Evolutionary conservation across 345 rosid species (phyloP).

Genomic region (Dipteronia sinensis): DNA sequence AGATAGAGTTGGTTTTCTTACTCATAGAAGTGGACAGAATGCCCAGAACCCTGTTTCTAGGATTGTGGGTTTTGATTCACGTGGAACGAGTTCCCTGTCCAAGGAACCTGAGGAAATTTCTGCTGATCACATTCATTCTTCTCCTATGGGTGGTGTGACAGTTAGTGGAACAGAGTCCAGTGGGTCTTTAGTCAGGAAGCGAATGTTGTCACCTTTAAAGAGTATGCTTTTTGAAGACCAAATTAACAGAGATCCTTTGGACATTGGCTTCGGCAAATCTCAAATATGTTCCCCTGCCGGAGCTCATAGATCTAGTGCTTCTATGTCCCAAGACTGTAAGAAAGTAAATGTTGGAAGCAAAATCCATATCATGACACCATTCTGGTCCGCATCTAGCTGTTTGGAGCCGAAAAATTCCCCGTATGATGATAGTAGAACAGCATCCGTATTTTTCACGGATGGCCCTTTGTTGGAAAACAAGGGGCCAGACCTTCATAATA

Average conservation of each 20-base stretch:
- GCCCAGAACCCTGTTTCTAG: conserved; percentile 59
- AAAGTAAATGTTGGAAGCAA: conserved; percentile 58
- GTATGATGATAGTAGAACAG: conserved; percentile 31
- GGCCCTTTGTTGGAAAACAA: conserved; percentile 70
- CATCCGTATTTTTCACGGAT: conserved; percentile 60
- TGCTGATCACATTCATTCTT: conserved; percentile 31
- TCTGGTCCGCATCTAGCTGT: conserved; percentile 46
- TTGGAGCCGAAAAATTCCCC: conserved; percentile 43
- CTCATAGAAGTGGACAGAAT: conserved; percentile 37
- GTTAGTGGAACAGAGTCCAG: conserved; percentile 49
- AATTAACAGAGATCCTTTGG: conserved; percentile 57
- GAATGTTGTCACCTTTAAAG: conserved; percentile 71
- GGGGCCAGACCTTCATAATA: conserved; percentile 23
- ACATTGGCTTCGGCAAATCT: conserved; percentile 50
- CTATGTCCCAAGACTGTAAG: conserved; percentile 50
- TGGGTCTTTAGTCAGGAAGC: conserved; percentile 67
- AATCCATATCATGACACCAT: conserved; percentile 33
- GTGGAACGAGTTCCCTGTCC: conserved; percentile 32
- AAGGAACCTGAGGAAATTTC: conserved; percentile 38
- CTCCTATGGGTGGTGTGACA: conserved; percentile 28
- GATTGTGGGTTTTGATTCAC: conserved; percentile 78
- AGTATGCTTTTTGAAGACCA: conserved; percentile 55
- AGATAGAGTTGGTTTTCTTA: conserved; percentile 36
- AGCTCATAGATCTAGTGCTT: conserved; percentile 29
- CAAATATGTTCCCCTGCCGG: conserved; percentile 38